A percentile compares a stretch with the other conserved stretches of the same genome.
Evolutionary conservation across 2,329 filamentous ascomycete genomes (phyloP).

Genomic region (Phyllosticta citrichinensis): DNA sequence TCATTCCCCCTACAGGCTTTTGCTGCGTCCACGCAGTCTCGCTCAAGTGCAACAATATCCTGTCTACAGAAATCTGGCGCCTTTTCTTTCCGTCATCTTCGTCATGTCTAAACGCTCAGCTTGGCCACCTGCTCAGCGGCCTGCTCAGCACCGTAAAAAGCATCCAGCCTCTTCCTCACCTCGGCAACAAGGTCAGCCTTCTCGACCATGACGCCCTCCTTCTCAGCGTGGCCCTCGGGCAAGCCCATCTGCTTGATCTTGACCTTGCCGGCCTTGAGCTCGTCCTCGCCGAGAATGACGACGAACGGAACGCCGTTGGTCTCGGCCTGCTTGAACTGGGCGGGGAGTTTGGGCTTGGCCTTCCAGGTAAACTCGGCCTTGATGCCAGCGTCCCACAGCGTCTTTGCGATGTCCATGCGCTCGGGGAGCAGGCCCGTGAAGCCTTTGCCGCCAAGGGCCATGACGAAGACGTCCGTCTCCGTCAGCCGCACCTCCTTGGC

Average conservation of each 20-base stretch:
- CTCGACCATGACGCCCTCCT: constrained; percentile 71
- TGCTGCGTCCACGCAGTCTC: too few species aligned
- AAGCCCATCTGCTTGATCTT: constrained; percentile 81
- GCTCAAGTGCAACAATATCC: too few species aligned
- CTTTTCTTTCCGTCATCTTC: not conserved
- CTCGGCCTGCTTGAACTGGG: constrained; percentile 89
- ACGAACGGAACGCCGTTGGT: constrained; percentile 69
- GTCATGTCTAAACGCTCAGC: not conserved
- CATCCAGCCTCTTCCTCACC: constrained; percentile 44
- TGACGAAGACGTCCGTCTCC: constrained; percentile 84
- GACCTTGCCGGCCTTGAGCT: constrained; percentile 71
- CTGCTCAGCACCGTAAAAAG: constrained; percentile 22
- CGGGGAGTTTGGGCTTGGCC: constrained; percentile 75
- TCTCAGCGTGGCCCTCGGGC: constrained; percentile 74
- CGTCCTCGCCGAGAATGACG: constrained; percentile 84
- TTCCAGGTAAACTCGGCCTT: constrained; percentile 90
- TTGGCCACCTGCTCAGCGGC: constrained; percentile 12
- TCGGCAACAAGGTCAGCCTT: constrained; percentile 53
- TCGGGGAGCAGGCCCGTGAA: constrained; percentile 73
- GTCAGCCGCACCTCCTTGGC: constrained; percentile 50
- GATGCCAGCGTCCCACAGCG: constrained; percentile 78
- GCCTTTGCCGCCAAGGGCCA: constrained; percentile 85
- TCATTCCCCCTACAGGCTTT: too few species aligned
- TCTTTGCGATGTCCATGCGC: constrained; percentile 68
- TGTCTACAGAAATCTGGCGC: too few species aligned